Percentiles rank a stretch among this genome's conserved stretches.
Evolutionary conservation across 2,329 filamentous ascomycete genomes (phyloP).

Genomic region (Phaeosphaeriaceae sp.): DNA sequence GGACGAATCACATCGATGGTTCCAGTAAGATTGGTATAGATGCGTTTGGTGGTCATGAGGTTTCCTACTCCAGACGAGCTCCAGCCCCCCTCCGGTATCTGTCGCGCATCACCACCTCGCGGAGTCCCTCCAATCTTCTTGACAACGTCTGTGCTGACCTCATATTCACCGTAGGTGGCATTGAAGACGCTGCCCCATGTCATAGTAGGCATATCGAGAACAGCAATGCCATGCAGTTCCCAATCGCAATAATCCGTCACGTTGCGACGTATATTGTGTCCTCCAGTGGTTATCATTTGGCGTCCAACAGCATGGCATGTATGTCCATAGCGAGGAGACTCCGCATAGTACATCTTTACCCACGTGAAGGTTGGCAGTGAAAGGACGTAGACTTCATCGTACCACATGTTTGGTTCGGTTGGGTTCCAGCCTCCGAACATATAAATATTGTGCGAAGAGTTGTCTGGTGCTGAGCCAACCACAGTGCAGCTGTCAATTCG

Average conservation of each 20-base stretch:
- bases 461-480: constrained; percentile 51
- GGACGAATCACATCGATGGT: constrained; percentile 4
- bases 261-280: constrained; percentile 17
- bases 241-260: constrained; percentile 21
- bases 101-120: constrained; percentile 9
- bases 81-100: constrained; percentile 15
- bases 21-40: constrained; percentile 15
- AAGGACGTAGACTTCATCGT: constrained; percentile 51
- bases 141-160: constrained; percentile 10
- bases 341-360: constrained; percentile 46
- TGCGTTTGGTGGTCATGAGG: constrained; percentile 17
- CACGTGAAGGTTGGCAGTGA: constrained; percentile 52
- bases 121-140: constrained; percentile 15
- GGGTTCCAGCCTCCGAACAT: constrained; percentile 57
- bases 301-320: constrained; percentile 48
- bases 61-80: neutral
- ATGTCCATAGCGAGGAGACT: constrained; percentile 44
- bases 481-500: constrained; percentile 56
- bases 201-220: constrained; percentile 17
- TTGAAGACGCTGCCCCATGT: constrained; percentile 19
- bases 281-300: constrained; percentile 51
- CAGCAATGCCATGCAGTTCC: constrained; percentile 26
- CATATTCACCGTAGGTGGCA: neutral
- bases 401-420: constrained; percentile 25
- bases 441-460: constrained; percentile 57